Conservation (phyloP, 768 basidiomycete genomes). For the Xerocomus potaroensis region DNA sequence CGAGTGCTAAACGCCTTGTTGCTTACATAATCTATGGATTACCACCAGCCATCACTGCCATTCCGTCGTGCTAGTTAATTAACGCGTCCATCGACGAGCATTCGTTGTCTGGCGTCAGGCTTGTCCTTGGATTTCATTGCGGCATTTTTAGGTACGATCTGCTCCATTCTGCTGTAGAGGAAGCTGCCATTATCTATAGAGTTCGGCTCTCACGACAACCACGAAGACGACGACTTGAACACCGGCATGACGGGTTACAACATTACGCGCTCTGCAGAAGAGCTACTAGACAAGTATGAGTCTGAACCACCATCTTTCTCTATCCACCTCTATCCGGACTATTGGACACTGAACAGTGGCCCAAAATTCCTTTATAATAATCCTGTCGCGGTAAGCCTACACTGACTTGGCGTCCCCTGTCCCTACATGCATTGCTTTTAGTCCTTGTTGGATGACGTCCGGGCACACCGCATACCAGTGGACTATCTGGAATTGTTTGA, state of each 20-base stretch:
- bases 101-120: neutral
- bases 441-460: slow-evolving; percentile 81
- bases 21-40: slow-evolving; percentile 22
- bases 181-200: neutral
- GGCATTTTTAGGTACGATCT: neutral
- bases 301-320: slow-evolving; percentile 67
- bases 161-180: neutral
- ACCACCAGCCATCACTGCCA: neutral
- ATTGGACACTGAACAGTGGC: slow-evolving; percentile 80
- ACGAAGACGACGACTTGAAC: slow-evolving; percentile 8
- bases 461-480: slow-evolving; percentile 77
- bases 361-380: slow-evolving; percentile 80
- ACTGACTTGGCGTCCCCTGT: neutral
- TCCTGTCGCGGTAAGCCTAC: slow-evolving; percentile 54
- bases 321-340: slow-evolving; percentile 71
- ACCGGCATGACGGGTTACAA: slow-evolving; percentile 67
- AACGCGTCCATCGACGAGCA: slow-evolving; percentile 16
- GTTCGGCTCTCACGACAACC: slow-evolving; percentile 1
- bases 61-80: slow-evolving; percentile 11
- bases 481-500: slow-evolving; percentile 85
- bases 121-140: neutral
- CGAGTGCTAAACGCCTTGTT: slow-evolving; percentile 4
- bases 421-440: slow-evolving; percentile 26
- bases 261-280: slow-evolving; percentile 56
- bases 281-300: slow-evolving; percentile 56